These are phyloP conservation scores for Groenewaldozyma auringiensis DNA, from an alignment of 1,139 yeast species.

Conservation along the genomic window DNA sequence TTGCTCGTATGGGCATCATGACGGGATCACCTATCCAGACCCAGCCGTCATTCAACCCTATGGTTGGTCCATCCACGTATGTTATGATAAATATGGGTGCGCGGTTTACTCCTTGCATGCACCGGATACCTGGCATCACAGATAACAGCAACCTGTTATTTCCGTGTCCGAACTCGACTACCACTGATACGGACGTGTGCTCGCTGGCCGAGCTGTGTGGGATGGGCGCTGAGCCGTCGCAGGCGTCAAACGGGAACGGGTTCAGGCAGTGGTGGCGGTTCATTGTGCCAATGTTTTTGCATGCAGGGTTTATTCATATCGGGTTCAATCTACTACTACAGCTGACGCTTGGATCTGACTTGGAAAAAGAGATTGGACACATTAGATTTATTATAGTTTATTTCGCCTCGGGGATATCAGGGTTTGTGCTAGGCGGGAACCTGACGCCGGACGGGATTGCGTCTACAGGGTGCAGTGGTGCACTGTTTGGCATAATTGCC, in stretches of 20 bases:
- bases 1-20: constrained; percentile 48
- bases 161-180: constrained; percentile 69
- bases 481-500: constrained; percentile 64
- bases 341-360: constrained; percentile 51
- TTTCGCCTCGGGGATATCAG: constrained; percentile 56
- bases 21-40: constrained; percentile 68
- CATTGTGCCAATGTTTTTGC: constrained; percentile 64
- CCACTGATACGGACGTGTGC: constrained; percentile 48
- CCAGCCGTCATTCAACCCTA: constrained; percentile 66
- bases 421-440: constrained; percentile 64
- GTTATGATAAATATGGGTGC: constrained; percentile 65
- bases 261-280: constrained; percentile 66
- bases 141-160: constrained; percentile 40
- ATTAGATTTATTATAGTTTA: constrained; percentile 51
- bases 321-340: constrained; percentile 58
- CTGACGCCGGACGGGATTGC: constrained; percentile 65
- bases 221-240: constrained; percentile 39
- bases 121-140: constrained; percentile 44
- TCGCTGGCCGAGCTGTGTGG: constrained; percentile 56
- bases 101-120: constrained; percentile 68
- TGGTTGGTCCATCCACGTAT: constrained; percentile 74
- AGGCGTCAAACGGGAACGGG: constrained; percentile 22
- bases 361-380: constrained; percentile 55
- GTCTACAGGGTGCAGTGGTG: constrained; percentile 70
- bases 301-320: constrained; percentile 68